These are phyloP conservation scores for Cylindrotheca closterium DNA, from an alignment of 108 stramenopile species.

Conservation along the genomic window DNA sequence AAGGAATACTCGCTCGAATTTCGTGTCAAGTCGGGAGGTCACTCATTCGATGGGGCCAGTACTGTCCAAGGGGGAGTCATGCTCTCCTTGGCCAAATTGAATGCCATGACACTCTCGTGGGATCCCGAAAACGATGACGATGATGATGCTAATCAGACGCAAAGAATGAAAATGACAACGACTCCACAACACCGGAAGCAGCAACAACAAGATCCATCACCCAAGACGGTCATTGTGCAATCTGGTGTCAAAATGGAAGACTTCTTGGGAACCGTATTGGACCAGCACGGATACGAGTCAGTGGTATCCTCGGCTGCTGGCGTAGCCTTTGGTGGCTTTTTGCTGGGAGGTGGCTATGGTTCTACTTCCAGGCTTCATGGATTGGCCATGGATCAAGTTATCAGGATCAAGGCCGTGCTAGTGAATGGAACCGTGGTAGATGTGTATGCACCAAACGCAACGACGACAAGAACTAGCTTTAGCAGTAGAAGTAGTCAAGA, in stretches of 20 bases:
- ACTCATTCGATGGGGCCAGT: conserved; percentile 10
- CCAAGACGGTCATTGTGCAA: conserved; percentile 15
- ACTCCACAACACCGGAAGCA: neutral
- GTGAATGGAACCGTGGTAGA: conserved; percentile 28
- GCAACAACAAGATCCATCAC: neutral
- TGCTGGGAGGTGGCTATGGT: conserved; percentile 27
- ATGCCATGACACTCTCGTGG: conserved; percentile 1
- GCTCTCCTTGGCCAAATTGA: conserved; percentile 18
- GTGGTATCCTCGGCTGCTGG: conserved; percentile 10
- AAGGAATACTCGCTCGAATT: conserved; percentile 13
- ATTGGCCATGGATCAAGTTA: conserved; percentile 34
- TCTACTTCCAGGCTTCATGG: conserved; percentile 16
- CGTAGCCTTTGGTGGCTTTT: conserved; percentile 22
- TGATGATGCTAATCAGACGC: neutral
- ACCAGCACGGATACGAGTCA: conserved; percentile 14
- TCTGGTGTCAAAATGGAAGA: conserved; percentile 23
- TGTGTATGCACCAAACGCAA: no score
- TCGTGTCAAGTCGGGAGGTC: conserved; percentile 29
- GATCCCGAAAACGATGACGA: neutral
- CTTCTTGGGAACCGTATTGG: conserved; percentile 7
- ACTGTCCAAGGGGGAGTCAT: conserved; percentile 33
- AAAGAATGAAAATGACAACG: neutral
- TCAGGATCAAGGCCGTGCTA: conserved; percentile 22
- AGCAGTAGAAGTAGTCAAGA: no score
- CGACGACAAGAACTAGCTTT: no score